Evolutionary conservation across 495 filamentous ascomycete genomes (phyloP), one percentile per base, ranked within the genome.

Genomic region (Amniculicola lignicola): DNA sequence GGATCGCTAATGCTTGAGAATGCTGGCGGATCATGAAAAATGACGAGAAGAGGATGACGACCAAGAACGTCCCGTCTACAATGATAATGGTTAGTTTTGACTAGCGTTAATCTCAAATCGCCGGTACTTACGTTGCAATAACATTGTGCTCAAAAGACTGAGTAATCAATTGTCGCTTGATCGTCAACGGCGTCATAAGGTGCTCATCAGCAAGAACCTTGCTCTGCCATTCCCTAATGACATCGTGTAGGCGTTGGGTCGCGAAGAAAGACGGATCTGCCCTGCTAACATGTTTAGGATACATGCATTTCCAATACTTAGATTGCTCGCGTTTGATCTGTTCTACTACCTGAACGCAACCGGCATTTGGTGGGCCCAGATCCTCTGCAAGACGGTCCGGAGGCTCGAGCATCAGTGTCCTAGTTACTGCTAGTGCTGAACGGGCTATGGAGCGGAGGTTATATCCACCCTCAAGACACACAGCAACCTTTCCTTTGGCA

Each of bases 381-480:
- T 54, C 42, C 48, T 43, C 40, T 11, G 29, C 57, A n/a, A 88
- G 69, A 43, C 85, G 77, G 43, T 88, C 88, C 1, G 93, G 93
- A 6, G 91, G 87, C 58, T 99, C 89, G 16, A 94, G 90, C 86
- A 97, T 95, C 9, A 99, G 75, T 11, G 91, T 95, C 57, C 84
- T 84, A 0, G 89, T 91, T 3, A 99, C 94, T 1, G 90, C 89
- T 1, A 96, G 73, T 11, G 93, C 93, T 18, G 92, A 96, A 51
- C 87, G 82, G 0, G 91, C 90, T 47, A 99, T 96, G 1, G 94
- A 92, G 9, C 80, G 75, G 38, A 97, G 82, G 63, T 99, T 95
- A 67, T 99, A 99, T 16, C 93, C 93, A 44, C 93, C 93, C 77
- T 88, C 93, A 12, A 98, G 74, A 65, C 91, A 96, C 21, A 95